Base-by-base conservation (phyloP, 2,329 filamentous ascomycete genomes). In the Colletotrichum somersetense region DNA sequence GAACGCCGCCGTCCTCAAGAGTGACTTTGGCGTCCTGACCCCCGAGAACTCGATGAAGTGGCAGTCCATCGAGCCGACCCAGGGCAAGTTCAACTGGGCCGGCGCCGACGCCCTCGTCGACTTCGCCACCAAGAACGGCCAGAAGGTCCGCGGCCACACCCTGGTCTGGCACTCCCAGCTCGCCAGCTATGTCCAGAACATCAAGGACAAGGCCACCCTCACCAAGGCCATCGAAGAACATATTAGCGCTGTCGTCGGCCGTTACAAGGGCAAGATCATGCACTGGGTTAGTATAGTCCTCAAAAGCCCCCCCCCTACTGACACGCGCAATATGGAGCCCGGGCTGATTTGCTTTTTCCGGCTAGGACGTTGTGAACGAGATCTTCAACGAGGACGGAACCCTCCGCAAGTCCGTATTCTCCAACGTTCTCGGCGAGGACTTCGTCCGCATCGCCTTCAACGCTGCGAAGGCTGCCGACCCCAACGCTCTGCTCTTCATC, bases 401-500 rank as follows among this genome's bases (percentile, higher is more conserved):
- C 5, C 83, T 92, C 26, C 50, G 50, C 50, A 1, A 14, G 7
- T 53, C 50, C 16, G 50, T 53, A 14, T 53, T 53, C 6, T 53
- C 50, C 14, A 20, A 53, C 50, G 50, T 53, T 33, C 50, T 53
- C 7, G 50, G 50, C 26, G 50, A 53, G 50, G 50, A 53, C 1
- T 53, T 53, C 4, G 50, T 53, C 50, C 6, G 50, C 50, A 53
- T 53, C 14, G 50, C 50, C 16, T 53, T 53, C 50, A 53, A 11
- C 7, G 50, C 50, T 2, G 26, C 50, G 16, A 87, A 88, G 63
- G 85, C 85, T 8, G 91, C 90, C 16, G 92, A 94, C 78, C 91
- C 92, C 3, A 76, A 81, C 67, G 91, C 90, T 2, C 91, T 91
- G 81, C 85, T 94, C 50, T 95, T 92, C 84, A 92, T 94, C 82